Base-by-base conservation (phyloP, 2,329 filamentous ascomycete genomes). In the Talaromyces sp. region DNA sequence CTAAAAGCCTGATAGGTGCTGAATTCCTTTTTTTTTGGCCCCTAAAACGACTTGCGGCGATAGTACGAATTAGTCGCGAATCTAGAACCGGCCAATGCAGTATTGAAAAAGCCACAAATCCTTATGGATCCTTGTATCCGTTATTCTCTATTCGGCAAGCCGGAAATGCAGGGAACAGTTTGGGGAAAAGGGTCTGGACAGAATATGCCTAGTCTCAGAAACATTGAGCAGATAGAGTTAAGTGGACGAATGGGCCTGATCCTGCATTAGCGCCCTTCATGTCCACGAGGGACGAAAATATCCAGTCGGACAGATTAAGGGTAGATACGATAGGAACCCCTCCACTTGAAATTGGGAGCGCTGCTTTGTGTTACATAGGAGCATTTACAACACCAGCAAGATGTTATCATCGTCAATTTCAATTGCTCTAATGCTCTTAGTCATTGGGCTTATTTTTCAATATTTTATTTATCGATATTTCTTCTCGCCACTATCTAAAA, bases 401-500 rank as follows among this genome's bases (percentile, higher is more conserved):
- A 50, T 50, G 47, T n/a, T 33, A 31, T 50, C 47, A 31, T 49
- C 45, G 11, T 31, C 43, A 45, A 59, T 19, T 25, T 19, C 39
- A 45, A 33, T 45, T 19, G 57, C 39, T 33, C 19, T 47, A 19
- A 41, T 61, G 9, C 15, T 66, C 31, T 52, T 69, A 25, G 2
- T 65, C 19, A 1, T 69, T 19, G 65, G 52, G 9, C 25, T 72
- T 13, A 15, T 74, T 47, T 74, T 73, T 62, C 70, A 66, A 57
- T 70, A 69, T 63, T 3, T 77, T 7, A 49, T 76, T 50, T 64
- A 59, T 33, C 73, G 74, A 1, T 68, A 69, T 45, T 71, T 86
- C 59, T 54, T 87, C 54, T 89, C 87, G 4, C 86, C 88, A 0
- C 79, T 91, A 15, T 77, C 84, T 39, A 83, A 79, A 45, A 81